A percentile compares a stretch with the other conserved stretches of the same genome.
Conservation (phyloP, 192 early-diverging fungal species). For the Gonapodya sp. region DNA sequence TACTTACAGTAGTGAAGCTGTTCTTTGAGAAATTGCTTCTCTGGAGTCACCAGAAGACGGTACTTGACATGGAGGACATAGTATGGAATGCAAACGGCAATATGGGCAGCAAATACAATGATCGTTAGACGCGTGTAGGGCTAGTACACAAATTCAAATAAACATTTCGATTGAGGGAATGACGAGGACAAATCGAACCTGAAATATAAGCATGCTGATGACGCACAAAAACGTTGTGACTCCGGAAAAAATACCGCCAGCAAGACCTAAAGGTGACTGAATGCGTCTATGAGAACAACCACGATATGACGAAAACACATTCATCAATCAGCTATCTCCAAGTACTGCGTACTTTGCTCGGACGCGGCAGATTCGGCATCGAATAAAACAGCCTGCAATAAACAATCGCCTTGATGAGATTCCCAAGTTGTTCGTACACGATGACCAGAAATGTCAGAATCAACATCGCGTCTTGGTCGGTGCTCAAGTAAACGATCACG, state of each 20-base stretch:
- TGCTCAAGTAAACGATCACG: not conserved
- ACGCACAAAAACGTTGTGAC: not conserved
- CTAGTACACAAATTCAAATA: not conserved
- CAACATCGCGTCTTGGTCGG: no score
- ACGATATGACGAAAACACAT: no score
- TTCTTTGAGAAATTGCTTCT: not conserved
- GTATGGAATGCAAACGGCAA: not conserved
- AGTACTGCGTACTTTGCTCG: not conserved
- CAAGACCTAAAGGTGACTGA: not conserved
- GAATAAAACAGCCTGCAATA: not conserved
- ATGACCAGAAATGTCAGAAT: not conserved
- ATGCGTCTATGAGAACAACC: not conserved
- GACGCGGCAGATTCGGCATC: not conserved
- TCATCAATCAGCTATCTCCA: no score
- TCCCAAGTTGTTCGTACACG: not conserved
- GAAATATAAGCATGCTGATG: not conserved
- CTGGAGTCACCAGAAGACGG: not conserved
- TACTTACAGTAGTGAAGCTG: not conserved
- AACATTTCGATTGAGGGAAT: not conserved
- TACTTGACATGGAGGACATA: not conserved
- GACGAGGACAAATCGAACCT: not conserved
- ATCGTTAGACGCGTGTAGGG: not conserved
- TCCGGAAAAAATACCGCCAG: not conserved
- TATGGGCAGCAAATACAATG: not conserved
- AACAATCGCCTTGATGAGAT: not conserved